These are phyloP conservation scores for Paratinospora sagittata DNA, from an alignment of 164 flowering plant species.

Conservation along the genomic window DNA sequence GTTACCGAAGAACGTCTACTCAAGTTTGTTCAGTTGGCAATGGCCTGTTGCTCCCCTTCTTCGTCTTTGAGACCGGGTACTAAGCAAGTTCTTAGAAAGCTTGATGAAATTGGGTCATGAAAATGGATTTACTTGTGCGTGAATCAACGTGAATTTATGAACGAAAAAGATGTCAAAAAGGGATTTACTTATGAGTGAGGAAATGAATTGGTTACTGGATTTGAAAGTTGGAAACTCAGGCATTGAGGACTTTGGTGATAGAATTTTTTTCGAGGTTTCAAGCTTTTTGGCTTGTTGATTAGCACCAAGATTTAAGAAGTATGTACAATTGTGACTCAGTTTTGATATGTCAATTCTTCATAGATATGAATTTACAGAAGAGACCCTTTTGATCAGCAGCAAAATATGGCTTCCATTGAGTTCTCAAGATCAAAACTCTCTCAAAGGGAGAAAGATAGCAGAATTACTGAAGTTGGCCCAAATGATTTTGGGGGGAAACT, in stretches of 20 bases:
- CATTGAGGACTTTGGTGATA: not conserved
- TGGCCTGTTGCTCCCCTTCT: constrained; percentile 89
- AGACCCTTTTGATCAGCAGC: not conserved
- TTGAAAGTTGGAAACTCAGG: constrained; percentile 3
- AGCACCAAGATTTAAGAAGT: not conserved
- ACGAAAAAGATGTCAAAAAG: not conserved
- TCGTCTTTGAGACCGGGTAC: constrained; percentile 68
- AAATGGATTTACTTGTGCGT: not conserved
- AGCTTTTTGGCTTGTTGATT: too few species aligned
- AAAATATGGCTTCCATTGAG: not conserved
- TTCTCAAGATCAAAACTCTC: not conserved
- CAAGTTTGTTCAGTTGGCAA: constrained; percentile 71
- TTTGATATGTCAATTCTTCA: not conserved
- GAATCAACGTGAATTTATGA: not conserved
- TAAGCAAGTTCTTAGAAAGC: constrained; percentile 62
- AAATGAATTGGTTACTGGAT: not conserved
- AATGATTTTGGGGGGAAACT: not conserved
- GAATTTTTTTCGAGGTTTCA: constrained; percentile 3
- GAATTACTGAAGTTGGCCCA: not conserved
- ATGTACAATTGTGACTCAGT: constrained; percentile 3
- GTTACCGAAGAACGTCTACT: constrained; percentile 51
- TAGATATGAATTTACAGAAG: not conserved
- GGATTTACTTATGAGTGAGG: too few species aligned
- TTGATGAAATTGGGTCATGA: constrained; percentile 64
- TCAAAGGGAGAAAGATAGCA: not conserved